Evolutionary conservation across 306 rosid species (phyloP).

Genomic region (Canavalia ensiformis): DNA sequence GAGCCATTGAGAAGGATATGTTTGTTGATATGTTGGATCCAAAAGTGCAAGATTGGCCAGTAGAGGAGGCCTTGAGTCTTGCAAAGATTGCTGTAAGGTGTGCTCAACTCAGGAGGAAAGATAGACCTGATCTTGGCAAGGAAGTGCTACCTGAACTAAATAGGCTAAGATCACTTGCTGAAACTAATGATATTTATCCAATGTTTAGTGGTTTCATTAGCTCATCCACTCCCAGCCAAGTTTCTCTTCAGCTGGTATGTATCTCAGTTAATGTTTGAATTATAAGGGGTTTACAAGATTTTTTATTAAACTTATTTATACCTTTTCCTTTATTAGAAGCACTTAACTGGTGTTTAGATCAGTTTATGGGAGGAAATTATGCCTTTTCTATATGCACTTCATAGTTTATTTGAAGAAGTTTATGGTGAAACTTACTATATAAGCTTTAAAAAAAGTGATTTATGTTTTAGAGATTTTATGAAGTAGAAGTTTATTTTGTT

Average conservation of each 20-base stretch:
- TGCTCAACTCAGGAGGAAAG: constrained; percentile 56
- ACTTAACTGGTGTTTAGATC: not conserved
- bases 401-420: not conserved
- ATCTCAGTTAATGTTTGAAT: not conserved
- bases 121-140: constrained; percentile 57
- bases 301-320: not conserved
- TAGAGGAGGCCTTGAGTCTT: constrained; percentile 45
- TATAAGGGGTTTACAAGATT: not conserved
- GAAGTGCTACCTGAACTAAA: constrained; percentile 49
- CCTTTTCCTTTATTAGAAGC: no score
- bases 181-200: constrained; percentile 2
- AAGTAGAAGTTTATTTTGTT: no score
- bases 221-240: constrained; percentile 51
- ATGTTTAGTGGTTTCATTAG: constrained; percentile 2
- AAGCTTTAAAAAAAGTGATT: no score
- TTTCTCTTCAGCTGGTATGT: constrained; percentile 53
- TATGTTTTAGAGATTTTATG: no score
- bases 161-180: constrained; percentile 49
- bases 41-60: constrained; percentile 53
- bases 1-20: constrained; percentile 48
- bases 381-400: not conserved
- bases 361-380: not conserved
- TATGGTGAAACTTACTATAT: no score
- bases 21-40: constrained; percentile 53
- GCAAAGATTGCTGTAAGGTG: constrained; percentile 49